Percentiles rank a stretch among this genome's conserved stretches.
phyloP scores from a whole-genome alignment of 2,329 filamentous ascomycete species.

The Pestalotiopsis sp. region DNA sequence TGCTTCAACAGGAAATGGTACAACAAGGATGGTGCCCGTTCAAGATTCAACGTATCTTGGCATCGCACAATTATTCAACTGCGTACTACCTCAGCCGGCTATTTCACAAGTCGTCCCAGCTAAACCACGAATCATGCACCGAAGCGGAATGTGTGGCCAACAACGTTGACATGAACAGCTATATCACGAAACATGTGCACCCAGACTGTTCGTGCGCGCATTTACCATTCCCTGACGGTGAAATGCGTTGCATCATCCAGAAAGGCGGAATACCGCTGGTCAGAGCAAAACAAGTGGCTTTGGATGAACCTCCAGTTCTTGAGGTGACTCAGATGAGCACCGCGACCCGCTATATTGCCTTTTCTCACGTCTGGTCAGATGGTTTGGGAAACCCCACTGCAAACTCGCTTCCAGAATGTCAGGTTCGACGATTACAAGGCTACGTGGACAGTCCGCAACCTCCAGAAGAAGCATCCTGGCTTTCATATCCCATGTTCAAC shows the following conservation, averaged over 20 bases:
- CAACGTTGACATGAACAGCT: background rate
- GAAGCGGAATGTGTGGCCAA: background rate
- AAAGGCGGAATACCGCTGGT: background rate
- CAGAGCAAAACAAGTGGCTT: background rate
- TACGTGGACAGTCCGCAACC: background rate
- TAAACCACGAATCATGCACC: background rate
- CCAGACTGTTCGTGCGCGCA: too few species aligned
- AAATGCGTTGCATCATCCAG: background rate
- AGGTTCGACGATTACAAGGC: background rate
- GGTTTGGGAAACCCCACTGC: background rate
- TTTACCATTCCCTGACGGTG: too few species aligned
- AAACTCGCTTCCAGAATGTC: background rate
- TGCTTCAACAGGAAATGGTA: background rate
- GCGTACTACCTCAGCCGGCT: background rate
- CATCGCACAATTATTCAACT: background rate
- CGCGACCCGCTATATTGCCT: background rate
- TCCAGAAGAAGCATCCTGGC: background rate
- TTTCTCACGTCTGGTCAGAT: conserved; percentile 4
- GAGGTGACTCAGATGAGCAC: background rate
- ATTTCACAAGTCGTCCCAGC: background rate
- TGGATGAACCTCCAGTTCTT: background rate
- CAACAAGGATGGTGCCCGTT: background rate
- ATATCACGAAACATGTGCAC: background rate
- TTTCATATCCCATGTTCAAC: too few species aligned
- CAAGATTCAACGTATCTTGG: background rate